A percentile compares a stretch with the other conserved stretches of the same genome.
phyloP scores from a whole-genome alignment of 2,329 filamentous ascomycete species.

The Cadophora gregata region DNA sequence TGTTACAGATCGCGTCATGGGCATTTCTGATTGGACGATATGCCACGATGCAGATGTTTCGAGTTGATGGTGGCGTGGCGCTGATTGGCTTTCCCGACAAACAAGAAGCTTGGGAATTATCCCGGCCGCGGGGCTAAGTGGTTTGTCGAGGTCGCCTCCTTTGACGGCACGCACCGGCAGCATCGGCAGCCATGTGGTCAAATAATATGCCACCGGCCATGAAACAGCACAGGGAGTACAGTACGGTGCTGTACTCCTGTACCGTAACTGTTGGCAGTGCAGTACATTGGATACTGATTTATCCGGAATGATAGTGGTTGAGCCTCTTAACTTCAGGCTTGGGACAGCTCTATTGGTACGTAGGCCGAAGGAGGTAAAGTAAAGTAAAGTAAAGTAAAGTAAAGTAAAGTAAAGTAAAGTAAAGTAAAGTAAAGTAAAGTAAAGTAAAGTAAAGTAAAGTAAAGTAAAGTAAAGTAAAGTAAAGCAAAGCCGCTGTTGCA shows the following conservation, averaged over 20 bases:
- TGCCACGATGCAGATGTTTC: constrained; percentile 28
- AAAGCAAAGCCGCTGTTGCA: too few species aligned
- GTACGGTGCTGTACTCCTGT: background rate
- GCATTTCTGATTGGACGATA: constrained; percentile 11
- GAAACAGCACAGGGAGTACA: constrained; percentile 2
- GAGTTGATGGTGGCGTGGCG: constrained; percentile 21
- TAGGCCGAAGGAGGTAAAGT: too few species aligned
- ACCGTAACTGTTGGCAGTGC: too few species aligned
- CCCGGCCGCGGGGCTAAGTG: background rate
- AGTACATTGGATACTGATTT: too few species aligned
- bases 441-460: too few species aligned
- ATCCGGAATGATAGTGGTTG: background rate
- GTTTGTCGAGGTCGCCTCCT: constrained; percentile 13
- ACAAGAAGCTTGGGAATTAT: constrained; percentile 6
- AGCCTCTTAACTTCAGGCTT: constrained; percentile 6
- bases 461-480: too few species aligned
- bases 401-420: too few species aligned
- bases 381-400: too few species aligned
- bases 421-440: too few species aligned
- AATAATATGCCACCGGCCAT: background rate
- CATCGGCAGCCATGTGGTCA: background rate
- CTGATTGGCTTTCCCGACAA: constrained; percentile 17
- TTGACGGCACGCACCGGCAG: background rate
- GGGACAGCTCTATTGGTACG: background rate
- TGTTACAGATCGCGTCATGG: constrained; percentile 26